Conservation (phyloP, 2,329 filamentous ascomycete species). For the Xylariales sp. region DNA sequence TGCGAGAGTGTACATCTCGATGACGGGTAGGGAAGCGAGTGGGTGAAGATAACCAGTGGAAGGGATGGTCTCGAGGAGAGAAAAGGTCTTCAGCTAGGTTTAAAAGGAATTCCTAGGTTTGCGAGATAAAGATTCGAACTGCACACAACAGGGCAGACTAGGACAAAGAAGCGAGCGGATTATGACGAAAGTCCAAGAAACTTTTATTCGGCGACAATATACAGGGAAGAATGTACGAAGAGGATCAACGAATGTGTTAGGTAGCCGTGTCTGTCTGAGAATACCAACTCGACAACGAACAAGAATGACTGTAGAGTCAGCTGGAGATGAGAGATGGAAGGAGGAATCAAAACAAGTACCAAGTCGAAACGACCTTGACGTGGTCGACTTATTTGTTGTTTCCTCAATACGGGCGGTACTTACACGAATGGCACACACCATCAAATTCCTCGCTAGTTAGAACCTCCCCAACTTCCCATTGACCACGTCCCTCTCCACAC, state of each 20-base stretch:
- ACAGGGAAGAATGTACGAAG: not conserved
- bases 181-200: not conserved
- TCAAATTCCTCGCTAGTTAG: not conserved
- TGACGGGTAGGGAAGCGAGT: too few relatives aligned
- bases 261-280: not conserved
- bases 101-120: too few relatives aligned
- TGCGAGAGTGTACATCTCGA: constrained; percentile 8
- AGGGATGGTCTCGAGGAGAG: too few relatives aligned
- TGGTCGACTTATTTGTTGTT: not conserved
- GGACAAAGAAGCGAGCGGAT: not conserved
- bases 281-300: not conserved
- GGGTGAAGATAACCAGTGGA: too few relatives aligned
- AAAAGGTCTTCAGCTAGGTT: too few relatives aligned
- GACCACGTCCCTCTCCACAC: not conserved
- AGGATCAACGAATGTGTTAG: not conserved
- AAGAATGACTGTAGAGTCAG: not conserved
- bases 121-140: too few relatives aligned
- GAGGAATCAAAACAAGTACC: not conserved
- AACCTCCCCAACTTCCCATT: too few relatives aligned
- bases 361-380: not conserved
- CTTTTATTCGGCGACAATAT: not conserved
- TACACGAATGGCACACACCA: not conserved
- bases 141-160: too few relatives aligned
- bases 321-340: not conserved
- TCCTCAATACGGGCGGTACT: not conserved